Conservation (phyloP, 371 early-diverging fungal genomes). For the Syncephalastrum sp. region DNA sequence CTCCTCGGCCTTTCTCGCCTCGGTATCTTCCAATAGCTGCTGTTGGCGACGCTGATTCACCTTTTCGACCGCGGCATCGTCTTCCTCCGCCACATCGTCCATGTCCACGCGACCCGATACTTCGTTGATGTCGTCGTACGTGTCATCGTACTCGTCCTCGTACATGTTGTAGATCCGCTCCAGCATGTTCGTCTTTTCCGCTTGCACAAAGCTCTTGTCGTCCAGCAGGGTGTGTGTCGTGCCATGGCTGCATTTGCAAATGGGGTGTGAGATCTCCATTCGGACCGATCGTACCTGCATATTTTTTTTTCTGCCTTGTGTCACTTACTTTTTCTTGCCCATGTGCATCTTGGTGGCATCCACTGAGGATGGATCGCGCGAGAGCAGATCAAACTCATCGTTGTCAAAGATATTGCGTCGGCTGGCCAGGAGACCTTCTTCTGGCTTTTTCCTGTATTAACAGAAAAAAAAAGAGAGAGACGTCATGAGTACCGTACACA, state of each 20-base stretch:
- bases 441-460: too few relatives aligned
- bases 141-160: conserved; percentile 92
- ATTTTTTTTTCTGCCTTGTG: not conserved
- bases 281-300: not conserved
- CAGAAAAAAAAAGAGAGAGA: too few relatives aligned
- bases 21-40: conserved; percentile 45
- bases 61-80: conserved; percentile 37
- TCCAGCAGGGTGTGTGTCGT: conserved; percentile 46
- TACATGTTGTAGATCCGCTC: conserved; percentile 63
- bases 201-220: conserved; percentile 58
- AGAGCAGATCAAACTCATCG: conserved; percentile 90
- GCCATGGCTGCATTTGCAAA: conserved; percentile 25
- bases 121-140: conserved; percentile 79
- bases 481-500: not conserved
- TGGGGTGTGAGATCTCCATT: not conserved
- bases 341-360: conserved; percentile 64
- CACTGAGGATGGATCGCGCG: conserved; percentile 40
- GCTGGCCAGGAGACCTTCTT: not conserved
- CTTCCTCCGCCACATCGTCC: conserved; percentile 55
- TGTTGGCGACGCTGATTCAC: not conserved
- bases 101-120: conserved; percentile 56
- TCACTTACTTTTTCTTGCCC: conserved; percentile 69
- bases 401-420: conserved; percentile 88
- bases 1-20: conserved; percentile 46
- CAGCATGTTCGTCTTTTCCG: conserved; percentile 60